Conservation (phyloP, 805 yeast genomes). For the Torulaspora franciscae region DNA sequence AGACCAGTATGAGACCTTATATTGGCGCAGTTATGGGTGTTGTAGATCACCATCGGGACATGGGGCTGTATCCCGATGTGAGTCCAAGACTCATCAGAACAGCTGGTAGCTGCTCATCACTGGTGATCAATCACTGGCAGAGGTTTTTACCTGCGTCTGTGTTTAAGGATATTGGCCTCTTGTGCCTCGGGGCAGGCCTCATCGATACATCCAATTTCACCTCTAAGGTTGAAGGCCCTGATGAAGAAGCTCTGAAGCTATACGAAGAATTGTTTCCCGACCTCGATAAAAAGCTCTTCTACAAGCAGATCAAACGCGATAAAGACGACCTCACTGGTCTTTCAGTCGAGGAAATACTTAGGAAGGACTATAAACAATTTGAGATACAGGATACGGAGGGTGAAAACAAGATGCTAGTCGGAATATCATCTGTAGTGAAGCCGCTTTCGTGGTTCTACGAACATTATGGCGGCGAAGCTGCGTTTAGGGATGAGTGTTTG, state of each 20-base stretch:
- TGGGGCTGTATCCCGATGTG: conserved; percentile 44
- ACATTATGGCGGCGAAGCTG: conserved; percentile 29
- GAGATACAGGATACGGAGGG: conserved; percentile 31
- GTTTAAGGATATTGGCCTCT: conserved; percentile 38
- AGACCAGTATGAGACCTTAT: conserved; percentile 40
- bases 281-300: conserved; percentile 28
- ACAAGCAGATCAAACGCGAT: conserved; percentile 38
- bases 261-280: conserved; percentile 34
- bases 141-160: conserved; percentile 10
- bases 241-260: conserved; percentile 41
- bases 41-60: conserved; percentile 88
- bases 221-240: conserved; percentile 58
- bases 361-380: conserved; percentile 83
- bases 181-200: conserved; percentile 63
- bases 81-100: conserved; percentile 57
- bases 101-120: conserved; percentile 75
- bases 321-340: conserved; percentile 65
- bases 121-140: conserved; percentile 62
- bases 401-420: conserved; percentile 42
- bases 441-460: conserved; percentile 50
- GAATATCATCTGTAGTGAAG: conserved; percentile 73
- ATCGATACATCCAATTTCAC: conserved; percentile 71
- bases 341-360: conserved; percentile 53
- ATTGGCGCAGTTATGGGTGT: conserved; percentile 48
- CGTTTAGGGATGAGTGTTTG: conserved; percentile 23